phyloP scores from a whole-genome alignment of 768 basidiomycete species.

The Kwoniella dejecticola region DNA sequence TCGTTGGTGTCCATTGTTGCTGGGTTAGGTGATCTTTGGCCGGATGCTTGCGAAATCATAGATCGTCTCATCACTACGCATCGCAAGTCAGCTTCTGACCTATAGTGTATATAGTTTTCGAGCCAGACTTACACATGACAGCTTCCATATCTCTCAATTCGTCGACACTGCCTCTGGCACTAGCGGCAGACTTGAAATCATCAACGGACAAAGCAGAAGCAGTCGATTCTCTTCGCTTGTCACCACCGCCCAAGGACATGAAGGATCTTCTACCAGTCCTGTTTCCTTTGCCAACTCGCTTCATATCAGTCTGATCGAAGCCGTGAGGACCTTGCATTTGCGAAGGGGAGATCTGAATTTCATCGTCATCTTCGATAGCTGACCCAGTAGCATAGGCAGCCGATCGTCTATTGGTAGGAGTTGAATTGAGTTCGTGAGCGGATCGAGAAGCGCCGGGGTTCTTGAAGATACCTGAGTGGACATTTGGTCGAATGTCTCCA shows the following conservation, averaged over 20 bases:
- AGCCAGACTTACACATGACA: conserved; percentile 43
- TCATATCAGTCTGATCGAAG: conserved; percentile 35
- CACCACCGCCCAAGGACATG: conserved; percentile 40
- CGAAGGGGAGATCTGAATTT: conserved; percentile 49
- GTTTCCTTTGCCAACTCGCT: conserved; percentile 18
- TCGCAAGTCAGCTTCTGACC: neutral
- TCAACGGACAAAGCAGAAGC: conserved; percentile 32
- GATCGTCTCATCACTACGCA: conserved; percentile 42
- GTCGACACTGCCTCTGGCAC: conserved; percentile 49
- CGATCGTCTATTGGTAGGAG: conserved; percentile 25
- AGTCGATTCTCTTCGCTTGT: conserved; percentile 32
- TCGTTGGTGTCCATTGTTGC: conserved; percentile 27
- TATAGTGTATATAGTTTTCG: neutral
- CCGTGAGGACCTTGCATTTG: conserved; percentile 49
- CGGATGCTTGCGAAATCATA: conserved; percentile 48
- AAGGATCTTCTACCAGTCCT: conserved; percentile 32
- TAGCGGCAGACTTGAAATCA: conserved; percentile 49
- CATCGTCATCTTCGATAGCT: conserved; percentile 43
- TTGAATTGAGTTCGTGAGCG: conserved; percentile 36
- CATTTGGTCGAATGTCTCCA: conserved; percentile 47
- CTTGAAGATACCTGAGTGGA: conserved; percentile 30
- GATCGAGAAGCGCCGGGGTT: conserved; percentile 41
- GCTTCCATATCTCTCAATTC: conserved; percentile 51
- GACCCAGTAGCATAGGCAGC: conserved; percentile 42
- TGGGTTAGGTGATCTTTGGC: conserved; percentile 25